Evolutionary conservation across 2,329 filamentous ascomycete species (phyloP).

Genomic region (Aspergillus cejpii): DNA sequence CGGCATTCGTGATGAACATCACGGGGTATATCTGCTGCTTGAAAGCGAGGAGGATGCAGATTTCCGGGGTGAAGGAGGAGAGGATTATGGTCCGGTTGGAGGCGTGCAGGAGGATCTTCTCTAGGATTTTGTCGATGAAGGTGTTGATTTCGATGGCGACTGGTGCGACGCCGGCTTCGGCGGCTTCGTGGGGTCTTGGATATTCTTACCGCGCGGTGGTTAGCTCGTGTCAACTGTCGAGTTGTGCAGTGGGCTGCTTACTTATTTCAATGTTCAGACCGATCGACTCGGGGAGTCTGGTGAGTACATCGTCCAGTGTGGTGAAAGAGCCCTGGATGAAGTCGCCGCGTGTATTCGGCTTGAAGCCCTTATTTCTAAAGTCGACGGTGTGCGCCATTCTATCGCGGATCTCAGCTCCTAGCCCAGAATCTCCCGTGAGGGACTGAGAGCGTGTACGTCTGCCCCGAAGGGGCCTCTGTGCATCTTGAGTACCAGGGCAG

Average conservation of each 20-base stretch:
- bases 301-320: slow-evolving; percentile 36
- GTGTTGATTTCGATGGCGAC: slow-evolving; percentile 37
- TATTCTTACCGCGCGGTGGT: slow-evolving; percentile 32
- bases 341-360: slow-evolving; percentile 35
- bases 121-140: slow-evolving; percentile 36
- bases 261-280: slow-evolving; percentile 41
- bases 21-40: slow-evolving; percentile 23
- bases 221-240: background rate
- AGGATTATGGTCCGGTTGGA: slow-evolving; percentile 29
- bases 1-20: slow-evolving; percentile 26
- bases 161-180: slow-evolving; percentile 29
- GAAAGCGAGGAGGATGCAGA: slow-evolving; percentile 22
- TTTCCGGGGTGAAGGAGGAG: slow-evolving; percentile 25
- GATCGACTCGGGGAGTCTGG: slow-evolving; percentile 30
- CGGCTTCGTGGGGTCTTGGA: slow-evolving; percentile 36
- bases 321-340: slow-evolving; percentile 36
- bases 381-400: slow-evolving; percentile 38
- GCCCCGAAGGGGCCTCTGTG: slow-evolving; percentile 1
- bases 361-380: slow-evolving; percentile 33
- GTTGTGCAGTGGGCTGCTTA: slow-evolving; percentile 21
- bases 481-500: slow-evolving; percentile 3
- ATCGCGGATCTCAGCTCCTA: slow-evolving; percentile 6
- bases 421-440: slow-evolving; percentile 13
- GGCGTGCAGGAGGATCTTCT: slow-evolving; percentile 22
- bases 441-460: slow-evolving; percentile 17